Evolutionary conservation across 1,284 basidiomycete genomes (phyloP), one percentile per base, ranked within the genome.

Genomic region (Ganoderma boninense): DNA sequence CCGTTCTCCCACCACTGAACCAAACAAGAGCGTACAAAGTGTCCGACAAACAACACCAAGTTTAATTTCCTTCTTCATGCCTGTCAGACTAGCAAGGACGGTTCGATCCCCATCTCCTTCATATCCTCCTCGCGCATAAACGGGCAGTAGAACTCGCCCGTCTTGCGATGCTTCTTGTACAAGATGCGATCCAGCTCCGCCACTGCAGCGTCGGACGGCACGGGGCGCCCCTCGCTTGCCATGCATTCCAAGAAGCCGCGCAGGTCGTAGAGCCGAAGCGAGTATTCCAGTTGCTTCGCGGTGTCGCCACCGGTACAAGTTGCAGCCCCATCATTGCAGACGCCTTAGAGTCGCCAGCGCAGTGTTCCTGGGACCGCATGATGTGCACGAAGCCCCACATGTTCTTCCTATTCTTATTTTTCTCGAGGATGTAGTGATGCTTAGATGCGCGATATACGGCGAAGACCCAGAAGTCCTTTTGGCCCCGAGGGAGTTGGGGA

Each of bases 391-490:
- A 65, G 14, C 43, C 68, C 68, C 68, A 69, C 18, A 42, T 57
- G 23, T 14, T 52, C 52, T 62, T 62, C 20, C 5, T 4, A 4
- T n/a, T 18, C 14, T 42, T n/a, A 3, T 20, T 5, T 11, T 29
- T 4, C 26, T 13, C 11, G 20, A 20, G 23, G 16, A 20, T 8
- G 35, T 20, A 38, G 16, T 7, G 0, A 29, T 32, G 11, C 18
- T 20, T 20, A 4, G 42, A 8, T 32, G 49, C 29, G 32, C 62
- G 35, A n/a, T 16, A 59, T 8, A 63, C 38, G 20, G 18, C 18
- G 46, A 70, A 70, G 32, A n/a, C 46, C 69, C 69, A 70, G 35
- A 69, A 40, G 40, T 61, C 65, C 57, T 40, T 42, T 57, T 43
- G 42, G 23, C 23, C 65, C 8, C 65, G 54, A 4, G 62, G 69